phyloP scores from a whole-genome alignment of 169 alveolate species.

The Plasmodium knowlesi region DNA sequence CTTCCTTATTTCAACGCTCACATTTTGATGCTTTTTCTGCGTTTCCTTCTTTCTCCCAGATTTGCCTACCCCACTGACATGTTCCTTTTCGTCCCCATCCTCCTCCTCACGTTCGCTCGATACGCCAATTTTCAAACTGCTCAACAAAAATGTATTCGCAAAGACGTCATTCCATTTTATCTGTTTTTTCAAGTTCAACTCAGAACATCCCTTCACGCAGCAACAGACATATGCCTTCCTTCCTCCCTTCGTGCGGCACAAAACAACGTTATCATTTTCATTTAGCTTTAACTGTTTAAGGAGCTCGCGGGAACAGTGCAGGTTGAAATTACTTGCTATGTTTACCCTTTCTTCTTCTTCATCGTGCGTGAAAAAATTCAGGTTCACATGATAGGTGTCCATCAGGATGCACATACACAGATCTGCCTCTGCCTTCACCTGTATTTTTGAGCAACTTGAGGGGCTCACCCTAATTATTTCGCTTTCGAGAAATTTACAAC shows the following conservation, averaged over 20 bases:
- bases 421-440: background rate
- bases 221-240: conserved; percentile 25
- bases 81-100: background rate
- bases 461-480: background rate
- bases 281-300: conserved; percentile 16
- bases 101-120: background rate
- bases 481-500: background rate
- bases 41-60: background rate
- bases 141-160: conserved; percentile 25
- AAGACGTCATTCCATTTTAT: conserved; percentile 23
- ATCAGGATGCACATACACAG: background rate
- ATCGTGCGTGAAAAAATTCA: conserved; percentile 33
- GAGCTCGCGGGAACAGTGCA: conserved; percentile 44
- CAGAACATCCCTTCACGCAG: conserved; percentile 18
- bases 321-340: conserved; percentile 50
- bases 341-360: conserved; percentile 46
- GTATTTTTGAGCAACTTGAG: background rate
- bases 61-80: background rate
- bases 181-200: conserved; percentile 1
- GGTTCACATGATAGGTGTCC: conserved; percentile 15
- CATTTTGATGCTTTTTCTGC: background rate
- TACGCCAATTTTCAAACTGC: conserved; percentile 26
- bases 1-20: conserved; percentile 22
- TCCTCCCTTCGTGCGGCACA: conserved; percentile 14
- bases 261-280: conserved; percentile 42